Base-by-base conservation (phyloP, 78 protist species). In the Dictyostelium capitatum region DNA sequence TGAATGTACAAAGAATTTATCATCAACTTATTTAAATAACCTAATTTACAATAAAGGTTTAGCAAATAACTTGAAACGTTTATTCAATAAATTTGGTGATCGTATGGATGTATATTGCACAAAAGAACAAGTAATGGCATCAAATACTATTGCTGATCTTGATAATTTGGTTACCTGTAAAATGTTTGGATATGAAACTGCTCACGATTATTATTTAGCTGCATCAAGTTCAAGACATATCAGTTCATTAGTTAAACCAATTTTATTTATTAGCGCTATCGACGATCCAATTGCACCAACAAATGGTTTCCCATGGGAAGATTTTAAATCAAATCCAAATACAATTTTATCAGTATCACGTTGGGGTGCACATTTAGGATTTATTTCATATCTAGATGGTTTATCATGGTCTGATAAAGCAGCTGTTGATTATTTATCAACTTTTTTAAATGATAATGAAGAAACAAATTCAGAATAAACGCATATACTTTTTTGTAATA, bases 271-370 rank as follows among this genome's bases (percentile, higher is more conserved):
- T 7, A 87, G 48, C 28, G 80, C 93, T 7, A 19, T 70, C 1
- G 93, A 87, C 17, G 93, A 87, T 51, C 83, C 85, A 5, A 87
- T 87, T 20, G 75, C 93, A 57, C 93, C 93, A 47, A 57, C 47
- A 12, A 19, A 8, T 23, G 83, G 75, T 25, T 46, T 87, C 56
- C 84, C 93, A 15, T 74, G 79, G 51, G 62, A 74, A 3, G 79
- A 87, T 10, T 65, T 87, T 30, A 87, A 87, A 51, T 37, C n/a
- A 14, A 87, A 87, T 32, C 93, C 93, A 14, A 74, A 87, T 28
- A 77, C 84, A 3, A 87, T 87, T 20, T 37, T 87, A 50, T 74
- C 79, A 4, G 14, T 46, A 3, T 64, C 84, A 14, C 12, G 48
- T 28, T 64, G 77, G 20, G 93, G 93, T 30, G 93, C 72, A 20